These are phyloP conservation scores for Obba rivulosa DNA, from an alignment of 768 basidiomycete genomes.

Conservation along the genomic window DNA sequence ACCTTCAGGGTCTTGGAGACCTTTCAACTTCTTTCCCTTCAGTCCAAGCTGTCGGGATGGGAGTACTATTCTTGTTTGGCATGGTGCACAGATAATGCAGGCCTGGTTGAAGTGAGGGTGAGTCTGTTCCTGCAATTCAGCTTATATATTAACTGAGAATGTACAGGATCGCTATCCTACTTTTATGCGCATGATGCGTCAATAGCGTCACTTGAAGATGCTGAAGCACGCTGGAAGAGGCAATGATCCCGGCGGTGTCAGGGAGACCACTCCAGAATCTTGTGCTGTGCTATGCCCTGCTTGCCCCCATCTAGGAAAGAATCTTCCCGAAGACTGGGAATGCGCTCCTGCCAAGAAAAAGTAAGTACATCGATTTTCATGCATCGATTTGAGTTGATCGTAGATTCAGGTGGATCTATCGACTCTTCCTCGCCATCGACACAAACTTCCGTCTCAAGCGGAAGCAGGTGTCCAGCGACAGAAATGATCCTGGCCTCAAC, in stretches of 20 bases:
- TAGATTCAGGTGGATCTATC: conserved; percentile 19
- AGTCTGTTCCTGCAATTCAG: not conserved
- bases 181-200: conserved; percentile 10
- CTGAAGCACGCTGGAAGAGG: conserved; percentile 18
- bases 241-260: conserved; percentile 13
- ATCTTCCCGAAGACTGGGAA: conserved; percentile 16
- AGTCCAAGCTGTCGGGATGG: conserved; percentile 27
- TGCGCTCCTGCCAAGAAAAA: conserved; percentile 3
- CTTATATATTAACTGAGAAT: not conserved
- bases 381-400: not conserved
- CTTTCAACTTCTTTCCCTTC: conserved; percentile 30
- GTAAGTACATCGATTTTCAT: conserved; percentile 6
- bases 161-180: conserved; percentile 13
- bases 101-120: conserved; percentile 7
- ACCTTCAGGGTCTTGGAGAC: conserved; percentile 25
- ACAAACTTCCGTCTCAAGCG: conserved; percentile 25
- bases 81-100: conserved; percentile 27
- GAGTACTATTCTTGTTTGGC: conserved; percentile 27
- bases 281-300: conserved; percentile 18
- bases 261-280: conserved; percentile 5
- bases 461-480: conserved; percentile 10
- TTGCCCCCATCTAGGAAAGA: conserved; percentile 18
- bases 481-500: conserved; percentile 17
- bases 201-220: conserved; percentile 16
- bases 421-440: conserved; percentile 21